Evolutionary conservation across 2,329 filamentous ascomycete genomes (phyloP).

Genomic region (Cordyceps militaris): DNA sequence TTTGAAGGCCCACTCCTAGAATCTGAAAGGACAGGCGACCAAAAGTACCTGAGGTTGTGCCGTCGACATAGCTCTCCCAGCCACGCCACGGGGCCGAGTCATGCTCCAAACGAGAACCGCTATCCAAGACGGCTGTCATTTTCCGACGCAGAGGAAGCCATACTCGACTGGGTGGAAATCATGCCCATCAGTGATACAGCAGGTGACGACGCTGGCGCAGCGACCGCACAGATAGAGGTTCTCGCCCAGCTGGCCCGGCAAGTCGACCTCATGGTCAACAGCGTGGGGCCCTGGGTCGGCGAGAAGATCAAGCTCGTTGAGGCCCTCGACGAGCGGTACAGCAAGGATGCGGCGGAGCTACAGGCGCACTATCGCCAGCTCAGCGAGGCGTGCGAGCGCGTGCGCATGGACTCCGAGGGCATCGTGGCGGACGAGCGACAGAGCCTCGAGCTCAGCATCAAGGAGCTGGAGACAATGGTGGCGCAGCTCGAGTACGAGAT

Average conservation of each 20-base stretch:
- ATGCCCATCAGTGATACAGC: conserved; percentile 31
- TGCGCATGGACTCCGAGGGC: conserved; percentile 61
- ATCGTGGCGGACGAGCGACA: conserved; percentile 62
- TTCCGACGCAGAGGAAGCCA: conserved; percentile 66
- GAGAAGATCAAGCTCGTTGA: conserved; percentile 50
- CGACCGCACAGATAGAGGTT: conserved; percentile 40
- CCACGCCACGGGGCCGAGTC: conserved; percentile 24
- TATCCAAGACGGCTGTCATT: conserved; percentile 72
- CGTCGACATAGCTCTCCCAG: conserved; percentile 54
- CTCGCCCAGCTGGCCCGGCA: conserved; percentile 47
- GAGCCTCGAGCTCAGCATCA: conserved; percentile 61
- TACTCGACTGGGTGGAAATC: conserved; percentile 59
- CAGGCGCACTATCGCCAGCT: conserved; percentile 62
- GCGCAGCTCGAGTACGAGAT: conserved; percentile 93
- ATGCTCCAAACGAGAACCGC: conserved; percentile 45
- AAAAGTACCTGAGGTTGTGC: conserved; percentile 43
- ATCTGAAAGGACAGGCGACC: conserved; percentile 38
- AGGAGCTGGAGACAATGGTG: conserved; percentile 71
- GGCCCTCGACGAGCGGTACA: conserved; percentile 54
- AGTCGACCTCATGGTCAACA: conserved; percentile 44
- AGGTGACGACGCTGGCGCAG: conserved; percentile 20
- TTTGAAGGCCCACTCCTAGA: conserved; percentile 46
- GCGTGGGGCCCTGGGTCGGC: conserved; percentile 55
- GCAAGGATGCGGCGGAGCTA: conserved; percentile 57
- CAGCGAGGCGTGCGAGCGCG: conserved; percentile 60